Evolutionary conservation across 2,329 filamentous ascomycete genomes (phyloP).

Genomic region (Colletotrichum incanum): DNA sequence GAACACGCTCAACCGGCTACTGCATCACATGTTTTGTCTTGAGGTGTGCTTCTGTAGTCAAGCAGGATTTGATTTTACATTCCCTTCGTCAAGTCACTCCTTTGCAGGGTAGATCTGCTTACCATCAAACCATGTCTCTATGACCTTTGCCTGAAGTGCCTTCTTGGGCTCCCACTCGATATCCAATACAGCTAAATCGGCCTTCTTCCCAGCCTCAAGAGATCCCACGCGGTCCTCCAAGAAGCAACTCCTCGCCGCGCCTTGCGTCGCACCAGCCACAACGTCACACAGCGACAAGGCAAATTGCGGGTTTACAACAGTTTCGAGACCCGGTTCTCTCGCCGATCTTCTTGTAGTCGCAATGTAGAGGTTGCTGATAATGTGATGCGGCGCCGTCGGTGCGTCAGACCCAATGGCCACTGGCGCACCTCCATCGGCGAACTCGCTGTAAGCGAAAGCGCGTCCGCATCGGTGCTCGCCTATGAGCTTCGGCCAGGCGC

Average conservation of each 20-base stretch:
- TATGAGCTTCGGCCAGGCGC: conserved; percentile 73
- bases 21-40: neutral
- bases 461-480: conserved; percentile 68
- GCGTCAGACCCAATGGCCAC: conserved; percentile 73
- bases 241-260: conserved; percentile 72
- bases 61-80: neutral
- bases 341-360: conserved; percentile 70
- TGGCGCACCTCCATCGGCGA: conserved; percentile 67
- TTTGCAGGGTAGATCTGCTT: conserved; percentile 54
- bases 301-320: conserved; percentile 68
- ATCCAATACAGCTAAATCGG: conserved; percentile 70
- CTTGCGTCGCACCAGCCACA: conserved; percentile 67
- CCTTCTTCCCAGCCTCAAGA: conserved; percentile 66
- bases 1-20: neutral
- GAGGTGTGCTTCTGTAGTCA: neutral
- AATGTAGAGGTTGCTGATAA: conserved; percentile 71
- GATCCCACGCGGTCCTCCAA: conserved; percentile 69
- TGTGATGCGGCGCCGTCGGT: conserved; percentile 70
- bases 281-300: conserved; percentile 68
- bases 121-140: conserved; percentile 70
- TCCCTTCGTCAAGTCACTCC: neutral
- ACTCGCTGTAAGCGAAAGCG: conserved; percentile 76
- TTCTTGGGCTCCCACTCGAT: conserved; percentile 64
- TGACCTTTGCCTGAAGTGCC: conserved; percentile 63
- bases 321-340: conserved; percentile 56